A percentile compares a stretch with the other conserved stretches of the same genome.
phyloP scores from a whole-genome alignment of 148 eudicot species.

The Rhododendron simsii region DNA sequence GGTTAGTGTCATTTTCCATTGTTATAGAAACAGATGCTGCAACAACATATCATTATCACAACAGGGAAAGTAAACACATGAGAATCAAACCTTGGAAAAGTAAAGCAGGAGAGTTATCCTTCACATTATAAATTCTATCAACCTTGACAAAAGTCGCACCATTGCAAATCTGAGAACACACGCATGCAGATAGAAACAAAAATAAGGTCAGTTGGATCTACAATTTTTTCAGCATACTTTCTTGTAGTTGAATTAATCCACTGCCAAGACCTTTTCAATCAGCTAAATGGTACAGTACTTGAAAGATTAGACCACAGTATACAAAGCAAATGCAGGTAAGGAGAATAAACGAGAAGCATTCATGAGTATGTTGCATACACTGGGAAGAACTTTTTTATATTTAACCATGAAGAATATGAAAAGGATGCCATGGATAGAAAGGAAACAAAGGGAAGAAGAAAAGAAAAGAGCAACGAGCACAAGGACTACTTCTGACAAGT shows the following conservation, averaged over 20 bases:
- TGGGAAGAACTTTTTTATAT: no score
- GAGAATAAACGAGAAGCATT: background rate
- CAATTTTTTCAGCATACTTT: background rate
- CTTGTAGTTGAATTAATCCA: background rate
- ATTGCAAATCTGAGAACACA: slow-evolving; percentile 53
- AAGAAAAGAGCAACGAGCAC: background rate
- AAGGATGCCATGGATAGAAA: background rate
- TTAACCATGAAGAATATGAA: background rate
- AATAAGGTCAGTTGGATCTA: background rate
- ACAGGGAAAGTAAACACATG: background rate
- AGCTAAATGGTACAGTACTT: background rate
- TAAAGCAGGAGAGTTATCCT: slow-evolving; percentile 86
- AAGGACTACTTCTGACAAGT: background rate
- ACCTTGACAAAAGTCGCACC: slow-evolving; percentile 94
- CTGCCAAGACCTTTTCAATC: background rate
- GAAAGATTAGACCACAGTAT: background rate
- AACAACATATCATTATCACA: background rate
- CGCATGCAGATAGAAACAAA: slow-evolving; percentile 12
- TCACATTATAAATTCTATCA: slow-evolving; percentile 62
- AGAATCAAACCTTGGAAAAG: slow-evolving; percentile 63
- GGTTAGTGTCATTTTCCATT: background rate
- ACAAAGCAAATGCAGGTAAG: background rate
- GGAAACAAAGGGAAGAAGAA: background rate
- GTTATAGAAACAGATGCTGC: background rate
- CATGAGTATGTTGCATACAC: background rate